Evolutionary conservation across 352 stramenopile species (phyloP), one percentile per base, ranked within the genome.

Genomic region (Phytophthora rubi): DNA sequence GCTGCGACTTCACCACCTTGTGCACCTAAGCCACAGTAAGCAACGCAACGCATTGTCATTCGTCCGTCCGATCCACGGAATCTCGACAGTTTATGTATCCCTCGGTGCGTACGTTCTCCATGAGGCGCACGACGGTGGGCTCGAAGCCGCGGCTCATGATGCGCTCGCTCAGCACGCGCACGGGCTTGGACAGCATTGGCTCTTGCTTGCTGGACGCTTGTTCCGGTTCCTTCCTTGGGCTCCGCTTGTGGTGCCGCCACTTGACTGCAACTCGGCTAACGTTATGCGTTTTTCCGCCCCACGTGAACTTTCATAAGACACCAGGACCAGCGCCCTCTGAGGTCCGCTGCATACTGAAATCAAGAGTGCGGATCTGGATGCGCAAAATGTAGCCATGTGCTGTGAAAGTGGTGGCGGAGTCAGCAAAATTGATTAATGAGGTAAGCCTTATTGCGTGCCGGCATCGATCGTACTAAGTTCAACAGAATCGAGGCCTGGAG

Each of bases 131-230:
- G 56, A 95, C 87, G 28, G 87, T 93, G 30, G 87, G 85, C 66
- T 95, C 87, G 65, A 95, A 95, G 74, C 87, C 87, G 51, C 86
- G 85, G 60, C 69, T 86, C 87, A 93, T 95, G 69, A 95, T 83
- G 66, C 87, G 85, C 73, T 95, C 87, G 67, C 85, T 95, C 58
- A 95, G 80, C 71, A 93, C 85, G 53, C 87, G 85, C 54, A 95
- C 86, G 26, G 85, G 85, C 66, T 86, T 86, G 53, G 62, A 80
- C 26, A 76, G 47, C 74, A 85, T 79, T 12, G 18, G 12, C 35
- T 42, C 67, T 18, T 52, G 4, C 28, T 26, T 2, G 35, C 39
- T 13, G 21, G 26, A 30, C 26, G 26, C 26, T 16, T 6, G 35
- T 15, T 42, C 47, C 30, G 47, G 12, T 52, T 16, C 47, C 49